A percentile compares a stretch with the other conserved stretches of the same genome.
phyloP scores from a whole-genome alignment of 2,329 filamentous ascomycete genomes.

The Apiospora hydei region DNA sequence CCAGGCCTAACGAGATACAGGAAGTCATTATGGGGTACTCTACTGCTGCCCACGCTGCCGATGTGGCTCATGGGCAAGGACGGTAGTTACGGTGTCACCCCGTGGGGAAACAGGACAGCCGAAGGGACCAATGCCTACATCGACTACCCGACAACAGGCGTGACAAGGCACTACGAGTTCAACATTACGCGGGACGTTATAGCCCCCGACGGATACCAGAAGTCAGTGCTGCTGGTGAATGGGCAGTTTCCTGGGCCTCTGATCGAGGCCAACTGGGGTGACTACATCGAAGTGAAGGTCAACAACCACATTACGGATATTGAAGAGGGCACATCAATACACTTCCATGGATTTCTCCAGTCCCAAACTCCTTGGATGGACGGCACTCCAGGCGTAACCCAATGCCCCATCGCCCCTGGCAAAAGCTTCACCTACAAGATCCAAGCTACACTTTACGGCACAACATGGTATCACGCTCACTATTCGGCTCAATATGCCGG shows the following conservation, averaged over 20 bases:
- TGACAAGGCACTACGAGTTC: slow-evolving; percentile 63
- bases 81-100: slow-evolving; percentile 36
- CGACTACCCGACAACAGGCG: slow-evolving; percentile 41
- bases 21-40: slow-evolving; percentile 43
- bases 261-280: slow-evolving; percentile 58
- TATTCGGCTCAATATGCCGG: slow-evolving; percentile 66
- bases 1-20: slow-evolving; percentile 24
- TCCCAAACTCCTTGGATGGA: slow-evolving; percentile 59
- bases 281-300: slow-evolving; percentile 44
- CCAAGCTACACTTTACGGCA: slow-evolving; percentile 61
- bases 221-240: slow-evolving; percentile 52
- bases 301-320: slow-evolving; percentile 40
- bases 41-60: slow-evolving; percentile 42
- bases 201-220: slow-evolving; percentile 64
- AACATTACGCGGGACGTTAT: slow-evolving; percentile 57
- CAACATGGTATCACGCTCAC: slow-evolving; percentile 67
- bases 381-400: slow-evolving; percentile 58
- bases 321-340: slow-evolving; percentile 52
- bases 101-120: slow-evolving; percentile 57
- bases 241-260: slow-evolving; percentile 62
- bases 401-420: slow-evolving; percentile 73
- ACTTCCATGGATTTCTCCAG: slow-evolving; percentile 64
- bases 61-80: slow-evolving; percentile 34
- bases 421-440: slow-evolving; percentile 62
- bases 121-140: slow-evolving; percentile 36